Conservation (phyloP, 352 stramenopile species). For the Pelagophyceae sp. region DNA sequence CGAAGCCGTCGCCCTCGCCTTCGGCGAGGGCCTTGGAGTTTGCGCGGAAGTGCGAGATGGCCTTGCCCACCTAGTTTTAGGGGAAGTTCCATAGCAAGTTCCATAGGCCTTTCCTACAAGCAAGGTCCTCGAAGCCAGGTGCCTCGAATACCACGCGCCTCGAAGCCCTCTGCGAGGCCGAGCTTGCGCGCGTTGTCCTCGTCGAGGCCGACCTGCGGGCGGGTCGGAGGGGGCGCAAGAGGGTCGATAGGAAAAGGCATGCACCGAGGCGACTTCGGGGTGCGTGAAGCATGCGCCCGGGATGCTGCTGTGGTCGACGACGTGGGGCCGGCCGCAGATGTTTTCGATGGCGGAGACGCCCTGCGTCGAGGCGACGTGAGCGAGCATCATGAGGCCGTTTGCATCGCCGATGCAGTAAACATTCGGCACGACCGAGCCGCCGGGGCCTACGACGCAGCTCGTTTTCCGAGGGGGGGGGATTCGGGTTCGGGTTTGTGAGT, state of each 20-base stretch:
- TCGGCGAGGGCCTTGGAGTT: constrained; percentile 75
- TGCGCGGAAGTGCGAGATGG: constrained; percentile 60
- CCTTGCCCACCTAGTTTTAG: constrained; percentile 69
- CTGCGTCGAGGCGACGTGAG: constrained; percentile 67
- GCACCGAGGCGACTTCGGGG: constrained; percentile 71
- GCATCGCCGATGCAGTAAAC: constrained; percentile 76
- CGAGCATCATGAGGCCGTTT: constrained; percentile 77
- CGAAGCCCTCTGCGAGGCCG: constrained; percentile 56
- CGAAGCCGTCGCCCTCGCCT: constrained; percentile 67
- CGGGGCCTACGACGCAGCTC: too few relatives aligned
- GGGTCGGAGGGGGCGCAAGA: too few relatives aligned
- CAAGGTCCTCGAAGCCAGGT: background rate
- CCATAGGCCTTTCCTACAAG: too few relatives aligned
- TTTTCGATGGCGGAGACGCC: constrained; percentile 72
- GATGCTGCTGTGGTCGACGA: constrained; percentile 65
- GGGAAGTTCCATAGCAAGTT: too few relatives aligned
- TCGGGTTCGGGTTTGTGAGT: background rate
- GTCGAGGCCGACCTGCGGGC: constrained; percentile 59
- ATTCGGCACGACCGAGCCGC: constrained; percentile 54
- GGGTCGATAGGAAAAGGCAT: too few relatives aligned
- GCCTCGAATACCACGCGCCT: too few relatives aligned
- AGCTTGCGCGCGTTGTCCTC: constrained; percentile 67
- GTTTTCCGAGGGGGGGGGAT: background rate
- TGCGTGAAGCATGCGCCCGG: constrained; percentile 71
- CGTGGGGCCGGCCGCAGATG: constrained; percentile 58